Evolutionary conservation across 768 basidiomycete species (phyloP), one percentile per base, ranked within the genome.

Genomic region (Chalciporus pseudorubinellus): DNA sequence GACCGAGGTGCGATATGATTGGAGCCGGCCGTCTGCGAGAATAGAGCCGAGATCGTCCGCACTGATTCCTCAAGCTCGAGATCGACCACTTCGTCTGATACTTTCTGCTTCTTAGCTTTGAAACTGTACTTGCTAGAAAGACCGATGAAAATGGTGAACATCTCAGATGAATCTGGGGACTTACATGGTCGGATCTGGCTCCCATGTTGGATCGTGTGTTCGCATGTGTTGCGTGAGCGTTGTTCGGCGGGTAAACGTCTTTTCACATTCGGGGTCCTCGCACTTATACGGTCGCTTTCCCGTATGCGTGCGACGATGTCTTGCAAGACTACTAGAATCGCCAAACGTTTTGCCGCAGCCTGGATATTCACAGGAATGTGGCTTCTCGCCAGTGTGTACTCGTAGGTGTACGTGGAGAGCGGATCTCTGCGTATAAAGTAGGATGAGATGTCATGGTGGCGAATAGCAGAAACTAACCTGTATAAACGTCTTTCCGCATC

Each of bases 321-420:
- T 83, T 44, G 93, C 92, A 40, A 95, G 79, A 71, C 88, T 90
- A 62, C 91, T 92, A 4, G 92, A 95, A 66, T 95, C 92, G 42
- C 89, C 84, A 71, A 95, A 95, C 1, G 87, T 89, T 73, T 89
- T 92, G 44, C 79, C 81, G 68, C 92, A 95, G 8, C 83, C 88
- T 3, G 87, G 88, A 66, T 92, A 92, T 73, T 92, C 89, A 72
- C 93, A 95, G 44, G 77, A 81, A 67, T 95, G 93, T 10, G 93
- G 93, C 61, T 92, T 90, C 72, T 95, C 93, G 34, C 93, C 93
- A 5, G 93, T 94, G 65, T 95, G 93, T 3, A 92, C 90, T 18
- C 93, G 84, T 45, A 79, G 76, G 67, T 95, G 93, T 2, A 95
- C 92, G 54, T 90, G 89, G 51, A 95, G 74, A 22, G 92, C 92